These are phyloP conservation scores for Penicillium paradoxum DNA, from an alignment of 495 filamentous ascomycete species.

Conservation along the genomic window DNA sequence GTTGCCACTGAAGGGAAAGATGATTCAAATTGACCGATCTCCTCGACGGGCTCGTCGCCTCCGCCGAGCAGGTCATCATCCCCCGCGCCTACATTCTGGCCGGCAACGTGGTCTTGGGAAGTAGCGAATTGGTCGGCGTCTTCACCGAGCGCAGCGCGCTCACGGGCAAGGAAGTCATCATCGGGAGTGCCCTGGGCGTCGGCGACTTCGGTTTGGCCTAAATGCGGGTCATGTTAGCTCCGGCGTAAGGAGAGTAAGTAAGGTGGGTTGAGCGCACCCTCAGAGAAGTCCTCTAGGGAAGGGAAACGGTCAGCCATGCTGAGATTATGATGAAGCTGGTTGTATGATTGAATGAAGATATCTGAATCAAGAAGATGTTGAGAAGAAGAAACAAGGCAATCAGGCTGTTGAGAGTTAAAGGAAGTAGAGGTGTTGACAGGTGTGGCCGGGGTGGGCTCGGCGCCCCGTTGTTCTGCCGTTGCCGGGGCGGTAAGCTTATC, in stretches of 20 bases:
- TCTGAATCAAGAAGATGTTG: neutral
- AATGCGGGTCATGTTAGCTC: conserved; percentile 25
- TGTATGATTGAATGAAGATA: neutral
- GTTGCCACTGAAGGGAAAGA: conserved; percentile 82
- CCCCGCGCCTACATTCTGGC: conserved; percentile 48
- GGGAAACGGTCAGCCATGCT: conserved; percentile 95
- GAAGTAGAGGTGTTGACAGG: conserved; percentile 20
- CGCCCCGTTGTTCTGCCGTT: conserved; percentile 30
- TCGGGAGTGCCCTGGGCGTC: conserved; percentile 40
- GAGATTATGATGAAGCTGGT: neutral
- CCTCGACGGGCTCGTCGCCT: conserved; percentile 42
- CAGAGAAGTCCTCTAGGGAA: conserved; percentile 92
- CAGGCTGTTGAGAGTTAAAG: conserved; percentile 1
- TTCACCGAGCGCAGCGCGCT: conserved; percentile 82
- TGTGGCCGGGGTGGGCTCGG: conserved; percentile 25
- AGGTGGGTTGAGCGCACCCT: conserved; percentile 54
- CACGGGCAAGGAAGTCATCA: conserved; percentile 82
- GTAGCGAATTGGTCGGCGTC: conserved; percentile 89
- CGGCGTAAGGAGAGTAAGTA: conserved; percentile 10
- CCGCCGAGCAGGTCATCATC: conserved; percentile 69
- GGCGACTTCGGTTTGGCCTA: conserved; percentile 56
- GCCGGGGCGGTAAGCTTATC: conserved; percentile 30
- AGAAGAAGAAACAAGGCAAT: neutral
- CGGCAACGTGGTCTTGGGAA: conserved; percentile 60
- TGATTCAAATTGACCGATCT: conserved; percentile 72